These are phyloP conservation scores for Glutinoglossum americanum DNA, from an alignment of 495 filamentous ascomycete genomes.

Conservation along the genomic window DNA sequence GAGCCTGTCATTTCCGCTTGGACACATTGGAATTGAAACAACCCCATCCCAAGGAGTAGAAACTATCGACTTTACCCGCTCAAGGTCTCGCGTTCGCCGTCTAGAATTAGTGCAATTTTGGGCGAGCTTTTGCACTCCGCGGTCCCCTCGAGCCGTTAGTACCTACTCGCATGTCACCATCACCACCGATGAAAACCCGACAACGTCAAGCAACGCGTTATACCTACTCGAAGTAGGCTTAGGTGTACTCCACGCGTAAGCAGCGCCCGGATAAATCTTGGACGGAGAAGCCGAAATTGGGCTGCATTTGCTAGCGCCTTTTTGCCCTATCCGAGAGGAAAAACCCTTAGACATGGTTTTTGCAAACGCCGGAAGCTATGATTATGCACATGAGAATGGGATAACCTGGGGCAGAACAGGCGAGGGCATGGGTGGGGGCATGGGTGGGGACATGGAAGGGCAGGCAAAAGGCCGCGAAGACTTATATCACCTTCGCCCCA, in stretches of 20 bases:
- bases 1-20: constrained; percentile 1
- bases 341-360: background rate
- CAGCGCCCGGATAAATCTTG: background rate
- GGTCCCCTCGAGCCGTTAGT: background rate
- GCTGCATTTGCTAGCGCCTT: background rate
- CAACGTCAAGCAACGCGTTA: background rate
- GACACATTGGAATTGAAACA: background rate
- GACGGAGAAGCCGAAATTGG: background rate
- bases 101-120: background rate
- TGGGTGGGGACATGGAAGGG: background rate
- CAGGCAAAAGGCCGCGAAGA: background rate
- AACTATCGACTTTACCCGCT: background rate
- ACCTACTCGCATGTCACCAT: background rate
- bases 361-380: background rate
- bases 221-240: background rate
- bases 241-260: background rate
- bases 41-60: background rate
- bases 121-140: background rate
- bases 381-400: background rate
- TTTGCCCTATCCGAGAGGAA: background rate
- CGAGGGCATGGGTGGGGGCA: background rate
- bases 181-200: background rate
- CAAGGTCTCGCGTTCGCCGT: background rate
- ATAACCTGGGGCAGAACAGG: background rate
- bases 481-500: background rate